Conservation (phyloP, 208 protist species). For the Herpetomonas samuelpessoai region DNA sequence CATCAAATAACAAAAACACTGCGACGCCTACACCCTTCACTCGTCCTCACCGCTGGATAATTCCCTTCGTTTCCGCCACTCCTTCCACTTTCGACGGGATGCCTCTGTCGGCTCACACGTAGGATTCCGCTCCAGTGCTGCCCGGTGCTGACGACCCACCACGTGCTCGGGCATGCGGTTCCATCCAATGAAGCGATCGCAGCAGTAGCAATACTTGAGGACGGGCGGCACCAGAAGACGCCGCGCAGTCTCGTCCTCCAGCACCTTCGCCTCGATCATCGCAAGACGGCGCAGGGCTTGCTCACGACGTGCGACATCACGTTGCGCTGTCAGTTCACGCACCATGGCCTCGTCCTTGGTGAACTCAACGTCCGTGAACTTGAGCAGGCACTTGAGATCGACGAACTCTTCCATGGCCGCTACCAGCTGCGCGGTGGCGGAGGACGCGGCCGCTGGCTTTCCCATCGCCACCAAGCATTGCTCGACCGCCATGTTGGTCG, state of each 20-base stretch:
- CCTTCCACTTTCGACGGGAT: too few species aligned
- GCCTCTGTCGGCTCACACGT: conserved; percentile 27
- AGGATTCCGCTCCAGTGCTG: conserved; percentile 27
- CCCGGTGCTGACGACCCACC: conserved; percentile 45
- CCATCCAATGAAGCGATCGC: conserved; percentile 69
- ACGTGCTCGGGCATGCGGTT: conserved; percentile 73
- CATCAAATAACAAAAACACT: too few species aligned
- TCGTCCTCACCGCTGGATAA: too few species aligned
- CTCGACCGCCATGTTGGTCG: conserved; percentile 72
- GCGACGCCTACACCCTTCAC: too few species aligned
- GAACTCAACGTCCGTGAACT: conserved; percentile 57
- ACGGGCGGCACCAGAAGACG: conserved; percentile 56
- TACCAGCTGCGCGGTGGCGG: conserved; percentile 16
- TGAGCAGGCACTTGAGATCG: conserved; percentile 66
- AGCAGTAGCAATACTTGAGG: conserved; percentile 83
- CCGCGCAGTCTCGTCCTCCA: conserved; percentile 20
- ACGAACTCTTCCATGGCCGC: conserved; percentile 75
- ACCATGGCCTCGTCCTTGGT: conserved; percentile 18
- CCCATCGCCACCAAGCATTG: conserved; percentile 50
- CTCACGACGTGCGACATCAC: conserved; percentile 36
- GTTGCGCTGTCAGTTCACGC: conserved; percentile 28
- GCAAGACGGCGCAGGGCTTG: conserved; percentile 28
- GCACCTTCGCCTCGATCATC: conserved; percentile 17
- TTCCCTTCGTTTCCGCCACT: too few species aligned
- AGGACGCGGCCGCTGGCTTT: conserved; percentile 11